Evolutionary conservation across 1,284 basidiomycete species (phyloP), one percentile per base, ranked within the genome.

Genomic region (Binderoboletus segoi): DNA sequence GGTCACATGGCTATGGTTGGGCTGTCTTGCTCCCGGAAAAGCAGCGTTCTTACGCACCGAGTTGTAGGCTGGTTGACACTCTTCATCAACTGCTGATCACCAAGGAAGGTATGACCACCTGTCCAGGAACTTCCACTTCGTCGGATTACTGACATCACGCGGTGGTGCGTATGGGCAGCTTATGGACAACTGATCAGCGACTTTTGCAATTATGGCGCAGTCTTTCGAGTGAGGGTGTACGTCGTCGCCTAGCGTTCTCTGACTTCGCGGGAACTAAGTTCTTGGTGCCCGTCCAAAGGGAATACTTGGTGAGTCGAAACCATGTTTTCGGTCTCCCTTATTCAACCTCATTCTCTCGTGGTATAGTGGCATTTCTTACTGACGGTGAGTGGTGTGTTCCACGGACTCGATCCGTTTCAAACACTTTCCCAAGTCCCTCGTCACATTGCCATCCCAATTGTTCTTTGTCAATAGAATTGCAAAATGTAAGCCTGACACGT

Each of bases 1-100:
- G 63, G 65, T 64, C 30, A 21, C 30, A 43, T 64, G 63, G 65
- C 41, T 64, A 18, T 64, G 63, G 63, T 67, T 6, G 20, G 49
- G 3, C 8, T 8, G 11, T 18, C 38, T 45, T 6, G n/a, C 6
- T 41, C 35, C 40, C 38, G 38, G 21, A 41, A 45, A 40, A 28
- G 1, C 33, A 20, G 23, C 13, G 23, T 30, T 28, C 44, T 63
- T 26, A 65, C 16, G 8, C 7, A 21, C 38, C 23, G 13, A 18
- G 30, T 16, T 13, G 8, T 28, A 64, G 63, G 63, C 41, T 67
- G 16, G 37, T 41, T 33, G 63, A 67, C 28, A 48, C 63, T 32
- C 16, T 33, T 23, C 63, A 64, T 33, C 63, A 64, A 20, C n/a
- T 66, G 61, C 56, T 64, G 33, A 53, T 64, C 18, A 26, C 63